Evolutionary conservation across 805 yeast species (phyloP), one percentile per base, ranked within the genome.

Genomic region (Komagataella kurtzmanii): DNA sequence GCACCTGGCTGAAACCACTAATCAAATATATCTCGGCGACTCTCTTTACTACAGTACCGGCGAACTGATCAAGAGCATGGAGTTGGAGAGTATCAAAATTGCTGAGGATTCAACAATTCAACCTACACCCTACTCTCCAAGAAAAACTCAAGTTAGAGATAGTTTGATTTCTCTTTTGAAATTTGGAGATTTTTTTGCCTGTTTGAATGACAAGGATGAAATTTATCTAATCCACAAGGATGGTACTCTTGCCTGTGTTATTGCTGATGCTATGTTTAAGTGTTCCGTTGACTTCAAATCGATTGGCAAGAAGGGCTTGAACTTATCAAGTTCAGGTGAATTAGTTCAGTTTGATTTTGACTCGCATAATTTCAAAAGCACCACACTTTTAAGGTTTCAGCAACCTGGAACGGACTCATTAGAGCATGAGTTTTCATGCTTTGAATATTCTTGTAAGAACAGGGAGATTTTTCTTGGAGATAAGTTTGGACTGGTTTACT

Each of bases 391-490:
- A 5, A 30, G 10, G 14, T 30, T 30, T 10, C 40, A 30, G 12
- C 14, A 30, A 58, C 66, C 24, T 30, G 62, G 24, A 57, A 56
- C 57, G 75, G 65, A 18, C 60, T 69, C 24, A 60, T 72, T 7
- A 65, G 1, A 77, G 77, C 54, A 55, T 65, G 17, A 55, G 76
- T n/a, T 68, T 70, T 0, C 65, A 76, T 0, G 53, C 75, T 45
- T 45, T 17, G 82, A 76, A 44, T 50, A 61, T 6, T 57, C 59
- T 45, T 14, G 50, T 6, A 58, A 56, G 0, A 30, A 14, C 14
- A 30, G 14, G 40, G 62, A 67, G 3, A 52, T 75, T 2, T 57
- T 72, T 5, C 49, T 66, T 17, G 84, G 83, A 7, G 85, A 80
- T 60, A 73, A 72, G 50, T 70, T 65, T 54, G 83, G 84, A 0